phyloP scores from a whole-genome alignment of 768 basidiomycete genomes.

The Suillus subluteus region DNA sequence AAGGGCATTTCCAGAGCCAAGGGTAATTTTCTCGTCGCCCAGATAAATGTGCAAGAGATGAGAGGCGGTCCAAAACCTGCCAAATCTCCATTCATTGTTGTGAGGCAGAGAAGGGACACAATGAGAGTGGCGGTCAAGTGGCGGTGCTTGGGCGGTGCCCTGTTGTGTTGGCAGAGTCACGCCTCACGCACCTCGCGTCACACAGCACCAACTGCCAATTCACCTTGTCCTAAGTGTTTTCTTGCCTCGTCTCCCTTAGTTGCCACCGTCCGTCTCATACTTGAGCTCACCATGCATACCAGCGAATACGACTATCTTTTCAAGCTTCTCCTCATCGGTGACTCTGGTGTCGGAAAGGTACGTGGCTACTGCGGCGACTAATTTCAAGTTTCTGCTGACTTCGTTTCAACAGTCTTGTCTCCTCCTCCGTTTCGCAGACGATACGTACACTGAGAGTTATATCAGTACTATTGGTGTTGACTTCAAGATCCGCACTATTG shows the following conservation, averaged over 20 bases:
- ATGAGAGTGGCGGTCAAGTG: neutral
- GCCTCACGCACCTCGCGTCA: conserved; percentile 35
- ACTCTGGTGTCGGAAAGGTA: conserved; percentile 95
- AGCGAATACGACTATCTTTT: conserved; percentile 96
- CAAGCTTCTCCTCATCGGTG: conserved; percentile 93
- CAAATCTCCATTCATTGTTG: conserved; percentile 8
- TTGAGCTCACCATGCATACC: conserved; percentile 69
- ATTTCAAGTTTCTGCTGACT: conserved; percentile 27
- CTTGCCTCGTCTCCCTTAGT: conserved; percentile 36
- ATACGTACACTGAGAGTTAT: conserved; percentile 97
- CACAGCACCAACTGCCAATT: conserved; percentile 34
- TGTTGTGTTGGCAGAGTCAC: conserved; percentile 30
- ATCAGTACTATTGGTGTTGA: conserved; percentile 98
- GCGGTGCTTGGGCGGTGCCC: conserved; percentile 29
- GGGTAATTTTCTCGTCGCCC: neutral
- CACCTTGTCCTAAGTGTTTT: conserved; percentile 43
- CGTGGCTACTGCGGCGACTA: conserved; percentile 27
- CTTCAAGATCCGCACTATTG: conserved; percentile 99
- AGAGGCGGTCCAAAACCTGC: neutral
- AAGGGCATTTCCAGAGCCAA: neutral
- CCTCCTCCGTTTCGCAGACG: conserved; percentile 91
- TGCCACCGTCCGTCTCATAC: conserved; percentile 22
- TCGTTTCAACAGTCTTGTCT: conserved; percentile 74
- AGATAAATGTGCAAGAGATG: conserved; percentile 1
- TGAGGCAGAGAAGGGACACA: conserved; percentile 1